Base-by-base conservation (phyloP, 192 early-diverging fungal genomes). In the Backusella luteola region DNA sequence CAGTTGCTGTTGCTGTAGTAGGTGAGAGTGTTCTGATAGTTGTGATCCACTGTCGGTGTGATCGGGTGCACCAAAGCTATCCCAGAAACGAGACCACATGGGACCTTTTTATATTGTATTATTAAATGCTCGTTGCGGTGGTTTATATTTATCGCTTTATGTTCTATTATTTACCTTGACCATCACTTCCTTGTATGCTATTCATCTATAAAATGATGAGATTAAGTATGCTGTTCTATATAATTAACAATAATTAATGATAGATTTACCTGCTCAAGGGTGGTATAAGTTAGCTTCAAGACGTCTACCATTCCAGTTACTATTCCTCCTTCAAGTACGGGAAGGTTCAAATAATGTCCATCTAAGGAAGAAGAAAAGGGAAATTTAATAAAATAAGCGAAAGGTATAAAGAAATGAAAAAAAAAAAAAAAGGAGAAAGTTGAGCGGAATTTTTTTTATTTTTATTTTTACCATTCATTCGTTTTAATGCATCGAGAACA, bases 261-360 rank as follows among this genome's bases (percentile, higher is more conserved):
- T 32, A 34, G 12, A 21, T 9, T 90, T 85, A 94, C 91, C 85
- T 94, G 92, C 80, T 93, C 93, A 79, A 96, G 85, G 21, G 91
- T 93, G 6, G 91, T 90, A 71, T 94, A 96, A 66, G 94, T 94
- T 75, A 96, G 83, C 74, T 91, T 90, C 56, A 96, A 86, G 12
- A 96, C 94, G 79, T 96, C 93, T 12, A 95, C 91, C 71, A 96
- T 78, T 67, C 94, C 94, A 46, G 94, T 78, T 68, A 96, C 89
- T 42, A 86, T 84, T 76, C 90, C 88, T 34, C 80, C 82, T n/a
- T 89, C 90, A 26, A 94, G 89, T 17, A 96, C 91, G 1, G 94
- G 94, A 71, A 96, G 82, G 78, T 96, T 94, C 42, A 96, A 88
- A 80, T 93, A 96, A 74, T 94, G 92, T 21, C 91, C 89, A 81